These are phyloP conservation scores for Xylaria palmicola DNA, from an alignment of 495 filamentous ascomycete genomes.

Conservation along the genomic window DNA sequence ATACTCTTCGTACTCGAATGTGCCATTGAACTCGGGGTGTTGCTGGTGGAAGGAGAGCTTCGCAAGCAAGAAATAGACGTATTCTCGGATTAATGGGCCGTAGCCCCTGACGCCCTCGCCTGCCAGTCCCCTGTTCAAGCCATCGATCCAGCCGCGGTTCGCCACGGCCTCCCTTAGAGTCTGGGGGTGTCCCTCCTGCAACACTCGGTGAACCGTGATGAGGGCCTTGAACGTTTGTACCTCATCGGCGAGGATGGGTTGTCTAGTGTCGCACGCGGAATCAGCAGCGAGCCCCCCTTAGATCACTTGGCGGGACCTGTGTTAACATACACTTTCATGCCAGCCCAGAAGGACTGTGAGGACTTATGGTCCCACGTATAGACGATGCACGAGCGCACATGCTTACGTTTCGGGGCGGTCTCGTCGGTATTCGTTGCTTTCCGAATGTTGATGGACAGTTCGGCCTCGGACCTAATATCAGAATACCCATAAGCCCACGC, in stretches of 20 bases:
- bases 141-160: constrained; percentile 88
- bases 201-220: constrained; percentile 91
- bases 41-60: constrained; percentile 93
- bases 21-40: constrained; percentile 97
- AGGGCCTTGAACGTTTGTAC: constrained; percentile 92
- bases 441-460: constrained; percentile 91
- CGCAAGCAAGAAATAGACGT: constrained; percentile 88
- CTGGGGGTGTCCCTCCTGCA: constrained; percentile 92
- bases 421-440: constrained; percentile 97
- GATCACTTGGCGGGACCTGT: neutral
- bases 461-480: constrained; percentile 75
- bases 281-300: constrained; percentile 17
- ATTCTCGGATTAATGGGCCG: constrained; percentile 87
- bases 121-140: constrained; percentile 77
- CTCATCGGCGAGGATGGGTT: constrained; percentile 94
- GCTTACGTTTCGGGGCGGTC: constrained; percentile 95
- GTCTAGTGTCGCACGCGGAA: constrained; percentile 47
- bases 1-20: constrained; percentile 99
- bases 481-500: constrained; percentile 16
- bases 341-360: constrained; percentile 92
- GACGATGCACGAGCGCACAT: constrained; percentile 96
- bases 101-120: constrained; percentile 92
- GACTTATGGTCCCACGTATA: constrained; percentile 99
- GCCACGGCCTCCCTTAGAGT: constrained; percentile 85
- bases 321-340: constrained; percentile 88